Conservation (phyloP, 148 eudicot genomes). For the Dianthus caryophyllus region DNA sequence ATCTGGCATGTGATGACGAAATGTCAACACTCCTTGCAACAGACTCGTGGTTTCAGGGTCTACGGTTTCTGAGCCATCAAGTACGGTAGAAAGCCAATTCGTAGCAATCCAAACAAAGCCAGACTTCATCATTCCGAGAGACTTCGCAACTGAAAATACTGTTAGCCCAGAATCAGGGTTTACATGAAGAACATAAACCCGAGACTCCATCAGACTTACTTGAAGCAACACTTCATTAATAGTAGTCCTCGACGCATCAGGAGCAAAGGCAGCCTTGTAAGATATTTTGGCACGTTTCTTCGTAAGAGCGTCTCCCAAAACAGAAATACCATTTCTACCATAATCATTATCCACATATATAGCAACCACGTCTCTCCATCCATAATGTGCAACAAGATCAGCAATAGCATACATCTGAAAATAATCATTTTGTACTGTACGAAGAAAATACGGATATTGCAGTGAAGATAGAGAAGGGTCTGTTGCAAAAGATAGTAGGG, state of each 20-base stretch:
- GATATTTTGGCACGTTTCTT: conserved; percentile 62
- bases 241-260: conserved; percentile 45
- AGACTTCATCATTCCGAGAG: conserved; percentile 57
- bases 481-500: conserved; percentile 64
- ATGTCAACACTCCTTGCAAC: conserved; percentile 72
- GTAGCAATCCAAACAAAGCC: conserved; percentile 95
- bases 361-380: conserved; percentile 68
- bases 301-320: conserved; percentile 52
- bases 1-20: conserved; percentile 67
- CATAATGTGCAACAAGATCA: conserved; percentile 42
- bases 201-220: conserved; percentile 68
- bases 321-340: conserved; percentile 68
- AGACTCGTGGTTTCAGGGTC: conserved; percentile 37
- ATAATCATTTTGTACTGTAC: conserved; percentile 56
- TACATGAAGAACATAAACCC: conserved; percentile 79
- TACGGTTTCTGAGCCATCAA: conserved; percentile 42
- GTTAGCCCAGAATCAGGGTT: conserved; percentile 79
- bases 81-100: conserved; percentile 76
- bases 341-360: conserved; percentile 68
- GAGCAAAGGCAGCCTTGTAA: conserved; percentile 68
- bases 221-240: conserved; percentile 46
- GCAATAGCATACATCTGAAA: conserved; percentile 76
- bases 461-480: conserved; percentile 71
- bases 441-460: conserved; percentile 60
- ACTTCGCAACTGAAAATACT: conserved; percentile 55